Conservation (phyloP, 768 basidiomycete species). For the Mycena olivaceomarginata region DNA sequence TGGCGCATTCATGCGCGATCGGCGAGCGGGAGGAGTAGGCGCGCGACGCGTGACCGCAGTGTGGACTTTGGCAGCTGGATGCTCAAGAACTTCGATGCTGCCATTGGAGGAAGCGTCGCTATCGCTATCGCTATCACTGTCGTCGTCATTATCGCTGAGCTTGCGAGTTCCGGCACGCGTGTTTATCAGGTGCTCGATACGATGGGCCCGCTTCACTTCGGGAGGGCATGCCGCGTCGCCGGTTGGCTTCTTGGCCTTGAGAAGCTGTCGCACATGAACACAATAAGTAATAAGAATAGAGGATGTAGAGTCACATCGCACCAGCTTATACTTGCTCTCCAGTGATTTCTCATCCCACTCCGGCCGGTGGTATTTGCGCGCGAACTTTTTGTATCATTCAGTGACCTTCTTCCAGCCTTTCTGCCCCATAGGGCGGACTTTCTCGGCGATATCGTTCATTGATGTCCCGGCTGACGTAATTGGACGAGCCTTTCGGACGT, state of each 20-base stretch:
- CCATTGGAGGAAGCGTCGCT: constrained; percentile 38
- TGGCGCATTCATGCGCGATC: not conserved
- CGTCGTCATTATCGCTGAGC: constrained; percentile 9
- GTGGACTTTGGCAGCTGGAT: not conserved
- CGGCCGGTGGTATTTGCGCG: not conserved
- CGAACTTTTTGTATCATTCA: not conserved
- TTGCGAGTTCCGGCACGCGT: constrained; percentile 44
- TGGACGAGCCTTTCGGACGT: not conserved
- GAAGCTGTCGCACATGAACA: not conserved
- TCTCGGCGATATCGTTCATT: not conserved
- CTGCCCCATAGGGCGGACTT: not conserved
- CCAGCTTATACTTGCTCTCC: no score
- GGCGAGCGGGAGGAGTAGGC: not conserved
- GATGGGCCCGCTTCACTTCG: constrained; percentile 45
- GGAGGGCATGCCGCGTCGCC: constrained; percentile 48
- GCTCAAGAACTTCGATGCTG: not conserved
- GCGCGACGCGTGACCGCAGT: constrained; percentile 2
- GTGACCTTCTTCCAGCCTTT: not conserved
- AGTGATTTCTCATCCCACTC: not conserved
- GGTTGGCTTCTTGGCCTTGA: constrained; percentile 52
- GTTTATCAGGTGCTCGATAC: constrained; percentile 46
- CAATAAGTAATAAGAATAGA: no score
- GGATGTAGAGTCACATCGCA: no score
- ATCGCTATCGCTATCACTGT: not conserved
- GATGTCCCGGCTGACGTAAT: not conserved